A percentile compares a stretch with the other conserved stretches of the same genome.
Conservation (phyloP, 2,329 filamentous ascomycete genomes). For the Ophiostoma sp. region DNA sequence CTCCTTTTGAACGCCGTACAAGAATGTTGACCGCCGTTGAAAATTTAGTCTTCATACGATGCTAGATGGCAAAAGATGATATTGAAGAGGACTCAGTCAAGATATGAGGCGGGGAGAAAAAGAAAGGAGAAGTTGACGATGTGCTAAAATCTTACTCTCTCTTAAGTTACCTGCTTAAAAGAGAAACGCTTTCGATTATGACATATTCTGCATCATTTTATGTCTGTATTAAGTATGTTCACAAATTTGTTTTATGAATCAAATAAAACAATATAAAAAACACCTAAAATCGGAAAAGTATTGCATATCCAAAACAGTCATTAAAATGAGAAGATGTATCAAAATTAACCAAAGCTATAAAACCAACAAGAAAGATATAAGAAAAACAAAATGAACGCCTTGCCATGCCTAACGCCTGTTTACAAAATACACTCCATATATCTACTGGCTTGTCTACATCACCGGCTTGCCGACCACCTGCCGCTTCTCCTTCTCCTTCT, state of each 20-base stretch:
- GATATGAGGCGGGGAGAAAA: too few relatives aligned
- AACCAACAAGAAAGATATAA: neutral
- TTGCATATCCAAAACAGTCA: neutral
- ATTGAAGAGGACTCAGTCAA: too few relatives aligned
- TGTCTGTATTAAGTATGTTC: too few relatives aligned
- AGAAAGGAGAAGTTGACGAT: too few relatives aligned
- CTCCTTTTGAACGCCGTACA: neutral
- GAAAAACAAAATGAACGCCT: neutral
- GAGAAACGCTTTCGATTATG: too few relatives aligned
- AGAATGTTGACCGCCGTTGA: too few relatives aligned
- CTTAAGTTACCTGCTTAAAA: too few relatives aligned
- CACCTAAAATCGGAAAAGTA: neutral
- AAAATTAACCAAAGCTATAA: neutral
- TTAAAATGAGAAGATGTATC: neutral
- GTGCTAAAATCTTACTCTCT: too few relatives aligned
- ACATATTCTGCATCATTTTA: too few relatives aligned
- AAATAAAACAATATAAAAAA: too few relatives aligned
- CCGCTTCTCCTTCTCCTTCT: conserved; percentile 16
- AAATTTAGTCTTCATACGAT: too few relatives aligned
- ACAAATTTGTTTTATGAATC: neutral
- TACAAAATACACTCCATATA: neutral
- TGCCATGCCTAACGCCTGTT: conserved; percentile 7
- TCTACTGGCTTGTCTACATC: neutral
- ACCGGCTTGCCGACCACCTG: neutral
- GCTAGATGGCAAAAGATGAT: too few relatives aligned